Evolutionary conservation across 1,284 basidiomycete genomes (phyloP).

Genomic region (Peniophora sp.): DNA sequence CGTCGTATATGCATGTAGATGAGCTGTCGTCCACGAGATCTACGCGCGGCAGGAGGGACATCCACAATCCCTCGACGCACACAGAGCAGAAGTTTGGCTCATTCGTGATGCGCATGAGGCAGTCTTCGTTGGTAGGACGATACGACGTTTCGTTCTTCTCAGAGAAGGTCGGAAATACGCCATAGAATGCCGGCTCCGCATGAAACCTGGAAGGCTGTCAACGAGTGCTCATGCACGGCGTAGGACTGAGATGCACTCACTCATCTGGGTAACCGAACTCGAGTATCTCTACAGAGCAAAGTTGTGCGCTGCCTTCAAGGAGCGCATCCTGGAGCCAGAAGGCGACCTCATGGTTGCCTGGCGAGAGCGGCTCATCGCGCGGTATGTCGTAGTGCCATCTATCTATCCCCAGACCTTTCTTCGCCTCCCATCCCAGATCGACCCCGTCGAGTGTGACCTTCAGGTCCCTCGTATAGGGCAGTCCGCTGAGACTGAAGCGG

Average conservation of each 20-base stretch:
- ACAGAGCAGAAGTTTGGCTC: constrained; percentile 69
- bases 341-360: constrained; percentile 46
- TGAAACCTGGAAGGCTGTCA: constrained; percentile 48
- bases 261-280: constrained; percentile 65
- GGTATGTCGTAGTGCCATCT: constrained; percentile 67
- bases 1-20: constrained; percentile 23
- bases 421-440: constrained; percentile 52
- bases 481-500: constrained; percentile 69
- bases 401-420: constrained; percentile 49
- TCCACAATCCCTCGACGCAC: constrained; percentile 70
- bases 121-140: constrained; percentile 76
- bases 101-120: constrained; percentile 74
- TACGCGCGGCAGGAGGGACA: constrained; percentile 49
- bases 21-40: constrained; percentile 50
- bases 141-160: constrained; percentile 54
- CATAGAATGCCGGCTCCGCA: constrained; percentile 48
- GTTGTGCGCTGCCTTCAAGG: constrained; percentile 51
- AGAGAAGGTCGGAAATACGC: constrained; percentile 72
- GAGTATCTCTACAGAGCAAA: constrained; percentile 70
- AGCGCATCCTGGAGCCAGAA: constrained; percentile 51
- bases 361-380: constrained; percentile 27
- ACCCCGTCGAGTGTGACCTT: constrained; percentile 53
- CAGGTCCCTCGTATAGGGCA: constrained; percentile 53
- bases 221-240: constrained; percentile 1
- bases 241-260: constrained; percentile 38